A percentile compares a stretch with the other conserved stretches of the same genome.
phyloP scores from a whole-genome alignment of 75 land plant genomes.

The Gnetum montanum region DNA sequence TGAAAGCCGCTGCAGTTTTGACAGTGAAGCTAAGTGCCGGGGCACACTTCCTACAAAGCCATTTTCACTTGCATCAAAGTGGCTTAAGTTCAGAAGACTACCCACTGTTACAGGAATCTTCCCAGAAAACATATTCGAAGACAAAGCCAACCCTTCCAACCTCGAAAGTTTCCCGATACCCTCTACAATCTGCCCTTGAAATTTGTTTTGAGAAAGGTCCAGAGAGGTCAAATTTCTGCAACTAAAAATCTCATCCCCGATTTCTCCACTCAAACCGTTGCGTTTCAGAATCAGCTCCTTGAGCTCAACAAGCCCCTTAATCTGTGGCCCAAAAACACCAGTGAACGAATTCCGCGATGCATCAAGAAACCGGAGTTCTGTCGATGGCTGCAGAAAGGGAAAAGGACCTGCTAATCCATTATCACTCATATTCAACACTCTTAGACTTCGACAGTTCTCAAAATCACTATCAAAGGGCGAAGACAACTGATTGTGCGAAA shows the following conservation, averaged over 20 bases:
- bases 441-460: neutral
- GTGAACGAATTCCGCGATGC: conserved; percentile 8
- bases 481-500: neutral
- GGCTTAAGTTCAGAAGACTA: neutral
- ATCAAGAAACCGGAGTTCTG: conserved; percentile 8
- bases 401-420: conserved; percentile 21
- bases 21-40: neutral
- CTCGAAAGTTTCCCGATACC: neutral
- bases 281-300: neutral
- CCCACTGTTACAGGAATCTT: conserved; percentile 6
- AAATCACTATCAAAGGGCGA: neutral
- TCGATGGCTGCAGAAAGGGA: conserved; percentile 1
- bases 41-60: conserved; percentile 19
- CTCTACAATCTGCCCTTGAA: conserved; percentile 7
- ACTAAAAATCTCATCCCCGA: neutral
- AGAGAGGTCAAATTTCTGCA: neutral
- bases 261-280: neutral
- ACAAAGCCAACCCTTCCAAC: conserved; percentile 8
- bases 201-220: neutral
- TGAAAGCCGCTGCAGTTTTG: neutral
- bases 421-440: conserved; percentile 12
- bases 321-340: conserved; percentile 3
- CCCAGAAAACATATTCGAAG: conserved; percentile 15
- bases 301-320: neutral
- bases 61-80: conserved; percentile 11